These are phyloP conservation scores for Pseudogymnoascus sp. DNA, from an alignment of 2,329 filamentous ascomycete genomes.

Conservation along the genomic window DNA sequence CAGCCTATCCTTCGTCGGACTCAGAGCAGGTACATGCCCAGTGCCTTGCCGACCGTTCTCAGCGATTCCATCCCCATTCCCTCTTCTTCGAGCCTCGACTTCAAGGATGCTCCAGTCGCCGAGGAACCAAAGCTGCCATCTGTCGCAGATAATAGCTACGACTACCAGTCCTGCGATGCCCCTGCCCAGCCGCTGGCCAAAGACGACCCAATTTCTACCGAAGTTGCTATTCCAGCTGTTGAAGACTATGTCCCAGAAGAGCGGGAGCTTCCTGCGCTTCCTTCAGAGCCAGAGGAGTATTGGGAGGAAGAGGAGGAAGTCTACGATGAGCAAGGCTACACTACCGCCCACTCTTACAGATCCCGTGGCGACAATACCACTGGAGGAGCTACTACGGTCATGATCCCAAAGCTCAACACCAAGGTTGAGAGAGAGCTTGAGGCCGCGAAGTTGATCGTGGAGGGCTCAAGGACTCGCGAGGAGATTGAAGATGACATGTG, in stretches of 20 bases:
- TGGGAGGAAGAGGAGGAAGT: constrained; percentile 70
- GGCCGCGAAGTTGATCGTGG: constrained; percentile 35
- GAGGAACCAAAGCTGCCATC: neutral
- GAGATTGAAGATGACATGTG: constrained; percentile 83
- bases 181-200: neutral
- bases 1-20: constrained; percentile 19
- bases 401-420: constrained; percentile 64
- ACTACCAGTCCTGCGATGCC: neutral
- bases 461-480: constrained; percentile 43
- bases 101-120: neutral
- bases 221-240: neutral
- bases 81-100: neutral
- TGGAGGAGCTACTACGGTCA: constrained; percentile 51
- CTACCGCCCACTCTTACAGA: constrained; percentile 69
- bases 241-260: neutral
- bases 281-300: constrained; percentile 57
- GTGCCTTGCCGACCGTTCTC: neutral
- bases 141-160: neutral
- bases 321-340: constrained; percentile 59
- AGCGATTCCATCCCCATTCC: neutral
- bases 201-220: neutral
- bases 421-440: constrained; percentile 67
- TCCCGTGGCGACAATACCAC: constrained; percentile 69
- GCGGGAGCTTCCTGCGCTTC: constrained; percentile 17
- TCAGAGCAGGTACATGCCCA: constrained; percentile 20